These are phyloP conservation scores for Grosmannia huntii DNA, from an alignment of 2,329 filamentous ascomycete species.

Conservation along the genomic window DNA sequence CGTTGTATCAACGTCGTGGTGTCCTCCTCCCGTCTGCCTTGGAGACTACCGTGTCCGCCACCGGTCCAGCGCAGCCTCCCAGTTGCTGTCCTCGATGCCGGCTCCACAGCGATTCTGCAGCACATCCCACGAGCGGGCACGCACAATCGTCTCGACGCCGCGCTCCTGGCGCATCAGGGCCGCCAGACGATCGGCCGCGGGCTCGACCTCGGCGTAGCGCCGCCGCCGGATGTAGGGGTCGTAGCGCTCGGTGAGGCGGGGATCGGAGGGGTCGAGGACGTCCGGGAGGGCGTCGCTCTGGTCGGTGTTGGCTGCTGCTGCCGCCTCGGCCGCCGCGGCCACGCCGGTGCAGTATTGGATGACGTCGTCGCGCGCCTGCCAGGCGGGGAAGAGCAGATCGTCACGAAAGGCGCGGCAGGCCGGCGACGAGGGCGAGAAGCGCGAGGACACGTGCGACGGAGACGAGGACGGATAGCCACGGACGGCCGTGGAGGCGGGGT, in stretches of 20 bases:
- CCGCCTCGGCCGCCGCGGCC: conserved; percentile 52
- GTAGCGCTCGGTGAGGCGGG: conserved; percentile 60
- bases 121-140: conserved; percentile 69
- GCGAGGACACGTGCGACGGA: conserved; percentile 38
- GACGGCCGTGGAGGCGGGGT: conserved; percentile 62
- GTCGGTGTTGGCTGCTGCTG: conserved; percentile 45
- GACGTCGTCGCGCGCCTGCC: conserved; percentile 72
- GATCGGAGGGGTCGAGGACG: not conserved
- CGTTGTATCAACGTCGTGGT: not conserved
- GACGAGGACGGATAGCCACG: conserved; percentile 38
- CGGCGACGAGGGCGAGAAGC: conserved; percentile 41
- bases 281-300: not conserved
- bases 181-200: conserved; percentile 69
- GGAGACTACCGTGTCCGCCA: conserved; percentile 31
- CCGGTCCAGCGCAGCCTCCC: conserved; percentile 50
- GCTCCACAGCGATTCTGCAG: conserved; percentile 61
- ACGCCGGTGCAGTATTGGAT: conserved; percentile 82
- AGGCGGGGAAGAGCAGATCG: conserved; percentile 71
- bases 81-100: conserved; percentile 38
- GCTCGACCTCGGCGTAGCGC: conserved; percentile 67
- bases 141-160: conserved; percentile 65
- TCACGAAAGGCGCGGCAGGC: conserved; percentile 65
- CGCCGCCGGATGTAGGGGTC: conserved; percentile 81
- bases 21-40: not conserved
- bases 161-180: conserved; percentile 61